Conservation (phyloP, 2,329 filamentous ascomycete genomes). For the Trichoderma atroviride region DNA sequence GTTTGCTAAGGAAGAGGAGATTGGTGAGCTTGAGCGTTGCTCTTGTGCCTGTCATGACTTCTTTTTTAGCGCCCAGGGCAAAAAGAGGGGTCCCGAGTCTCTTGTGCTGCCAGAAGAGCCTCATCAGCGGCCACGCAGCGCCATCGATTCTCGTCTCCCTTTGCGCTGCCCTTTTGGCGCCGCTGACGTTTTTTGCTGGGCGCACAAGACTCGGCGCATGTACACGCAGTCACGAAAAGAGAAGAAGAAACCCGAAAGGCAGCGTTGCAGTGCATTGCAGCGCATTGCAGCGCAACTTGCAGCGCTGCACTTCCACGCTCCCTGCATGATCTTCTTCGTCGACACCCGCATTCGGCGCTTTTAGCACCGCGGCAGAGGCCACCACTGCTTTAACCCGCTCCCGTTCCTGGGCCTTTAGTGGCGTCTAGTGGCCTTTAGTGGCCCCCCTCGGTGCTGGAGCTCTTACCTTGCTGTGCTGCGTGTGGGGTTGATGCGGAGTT, state of each 20-base stretch:
- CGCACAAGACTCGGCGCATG: not conserved
- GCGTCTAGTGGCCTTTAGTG: no score
- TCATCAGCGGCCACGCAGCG: not conserved
- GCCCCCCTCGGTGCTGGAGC: no score
- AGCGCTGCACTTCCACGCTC: not conserved
- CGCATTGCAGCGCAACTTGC: no score
- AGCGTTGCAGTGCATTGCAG: not conserved
- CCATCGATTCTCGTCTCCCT: not conserved
- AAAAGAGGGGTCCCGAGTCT: not conserved
- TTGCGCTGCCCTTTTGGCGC: not conserved
- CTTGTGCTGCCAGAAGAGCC: not conserved
- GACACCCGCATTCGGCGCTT: not conserved
- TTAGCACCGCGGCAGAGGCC: not conserved
- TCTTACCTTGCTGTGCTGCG: not conserved
- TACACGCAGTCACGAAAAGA: not conserved
- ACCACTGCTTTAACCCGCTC: not conserved
- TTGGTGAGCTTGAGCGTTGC: not conserved
- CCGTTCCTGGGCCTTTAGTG: not conserved
- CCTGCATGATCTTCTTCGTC: not conserved
- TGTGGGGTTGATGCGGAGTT: not conserved
- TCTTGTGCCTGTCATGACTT: not conserved
- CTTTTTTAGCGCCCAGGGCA: not conserved
- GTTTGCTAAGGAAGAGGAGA: not conserved
- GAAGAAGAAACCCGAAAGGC: not conserved
- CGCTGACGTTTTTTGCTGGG: not conserved